Base-by-base conservation (phyloP, 2,329 filamentous ascomycete species). In the Alternaria arborescens region DNA sequence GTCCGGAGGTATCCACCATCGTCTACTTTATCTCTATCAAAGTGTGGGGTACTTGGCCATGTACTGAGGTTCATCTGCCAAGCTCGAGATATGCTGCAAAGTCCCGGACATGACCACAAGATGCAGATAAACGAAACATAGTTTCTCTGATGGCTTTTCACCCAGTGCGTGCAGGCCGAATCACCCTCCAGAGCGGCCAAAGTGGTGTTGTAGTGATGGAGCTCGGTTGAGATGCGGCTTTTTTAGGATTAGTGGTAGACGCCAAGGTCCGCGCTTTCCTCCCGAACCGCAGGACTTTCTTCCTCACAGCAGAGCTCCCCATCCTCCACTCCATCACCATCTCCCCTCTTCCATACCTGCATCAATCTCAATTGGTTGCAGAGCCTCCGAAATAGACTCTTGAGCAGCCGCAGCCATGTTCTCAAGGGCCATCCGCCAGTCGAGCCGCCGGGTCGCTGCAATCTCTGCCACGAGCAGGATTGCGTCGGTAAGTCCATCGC, bases 361-460 rank as follows among this genome's bases (percentile, higher is more conserved):
- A 75, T 79, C 77, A 75, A 78, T 79, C 72, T 77, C 78, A 79
- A 79, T 80, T 79, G 77, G 73, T 78, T 72, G 78, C 77, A 78
- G 77, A 76, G 70, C 73, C 73, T 74, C 72, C 68, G 61, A 60
- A 74, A 71, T 78, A 79, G 76, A 75, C 74, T 79, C 76, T 79
- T 76, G 72, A 78, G 75, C 74, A 78, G 53, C 75, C 82, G 82
- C 83, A 85, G 82, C 66, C 82, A 97, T 98, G 94, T 97, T 97
- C 89, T 93, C 94, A 86, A 97, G 92, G 90, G 94, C 94, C 87
- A 88, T 98, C 86, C 90, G 94, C 87, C 93, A 97, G 88, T 96
- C 93, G 83, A 91, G 91, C 87, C 93, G 94, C 87, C 91, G 92
- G 84, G 92, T 94, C 85, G 91, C 92, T 86, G 93, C 92, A 86